Percentiles rank a stretch among this genome's conserved stretches.
These are phyloP conservation scores for Syzygium aromaticum DNA, from an alignment of 345 rosid species.

Conservation along the genomic window DNA sequence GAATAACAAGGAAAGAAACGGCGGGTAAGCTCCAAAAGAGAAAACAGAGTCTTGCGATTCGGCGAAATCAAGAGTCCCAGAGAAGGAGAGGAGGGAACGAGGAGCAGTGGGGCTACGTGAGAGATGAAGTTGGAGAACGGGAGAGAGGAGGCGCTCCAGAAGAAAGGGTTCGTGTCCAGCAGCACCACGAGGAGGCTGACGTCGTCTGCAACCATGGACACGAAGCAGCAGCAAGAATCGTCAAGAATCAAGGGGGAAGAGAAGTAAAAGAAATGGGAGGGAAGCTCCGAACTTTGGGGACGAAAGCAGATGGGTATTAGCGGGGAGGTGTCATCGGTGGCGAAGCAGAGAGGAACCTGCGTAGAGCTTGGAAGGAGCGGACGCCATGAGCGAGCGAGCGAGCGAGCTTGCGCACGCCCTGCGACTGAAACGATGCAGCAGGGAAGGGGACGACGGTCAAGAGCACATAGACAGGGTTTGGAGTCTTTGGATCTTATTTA, in stretches of 20 bases:
- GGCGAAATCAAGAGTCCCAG: background rate
- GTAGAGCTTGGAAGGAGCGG: constrained; percentile 62
- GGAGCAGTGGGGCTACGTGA: constrained; percentile 35
- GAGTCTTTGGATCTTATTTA: background rate
- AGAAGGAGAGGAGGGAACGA: background rate
- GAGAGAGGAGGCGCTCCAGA: constrained; percentile 64
- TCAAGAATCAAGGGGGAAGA: background rate
- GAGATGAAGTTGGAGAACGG: constrained; percentile 70
- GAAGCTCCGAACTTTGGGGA: background rate
- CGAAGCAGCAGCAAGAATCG: background rate
- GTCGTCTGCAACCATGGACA: constrained; percentile 41
- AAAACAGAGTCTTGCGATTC: background rate
- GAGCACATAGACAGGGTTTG: background rate
- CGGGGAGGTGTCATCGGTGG: no score
- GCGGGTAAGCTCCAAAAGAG: background rate
- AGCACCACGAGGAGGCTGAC: constrained; percentile 72
- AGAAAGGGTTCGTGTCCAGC: constrained; percentile 78
- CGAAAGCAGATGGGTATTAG: background rate
- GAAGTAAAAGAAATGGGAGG: background rate
- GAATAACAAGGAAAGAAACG: background rate
- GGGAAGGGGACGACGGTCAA: background rate
- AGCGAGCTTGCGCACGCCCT: background rate
- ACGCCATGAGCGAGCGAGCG: constrained; percentile 34
- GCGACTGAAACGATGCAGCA: background rate
- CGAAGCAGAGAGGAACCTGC: constrained; percentile 31